These are phyloP conservation scores for Penicillium simplicissimum DNA, from an alignment of 495 filamentous ascomycete species.

Conservation along the genomic window DNA sequence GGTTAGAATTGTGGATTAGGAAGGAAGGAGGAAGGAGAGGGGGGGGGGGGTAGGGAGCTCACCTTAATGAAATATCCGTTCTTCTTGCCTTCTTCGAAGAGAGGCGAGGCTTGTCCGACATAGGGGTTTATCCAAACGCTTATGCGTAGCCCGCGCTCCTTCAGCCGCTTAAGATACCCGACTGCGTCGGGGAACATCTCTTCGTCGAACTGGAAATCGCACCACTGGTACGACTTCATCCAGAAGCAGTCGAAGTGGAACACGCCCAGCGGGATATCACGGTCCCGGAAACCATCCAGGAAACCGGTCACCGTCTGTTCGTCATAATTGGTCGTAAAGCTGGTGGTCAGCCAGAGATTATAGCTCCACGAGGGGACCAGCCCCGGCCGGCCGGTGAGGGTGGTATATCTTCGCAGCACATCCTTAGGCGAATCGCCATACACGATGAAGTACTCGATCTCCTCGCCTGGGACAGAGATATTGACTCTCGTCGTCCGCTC, in stretches of 20 bases:
- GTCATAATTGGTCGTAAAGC: slow-evolving; percentile 70
- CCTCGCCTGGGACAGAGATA: slow-evolving; percentile 61
- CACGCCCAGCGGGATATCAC: slow-evolving; percentile 65
- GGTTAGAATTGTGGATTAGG: neutral
- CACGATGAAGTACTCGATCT: slow-evolving; percentile 62
- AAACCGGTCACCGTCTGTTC: slow-evolving; percentile 66
- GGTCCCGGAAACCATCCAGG: slow-evolving; percentile 65
- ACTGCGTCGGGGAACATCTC: slow-evolving; percentile 69
- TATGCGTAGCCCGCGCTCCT: slow-evolving; percentile 60
- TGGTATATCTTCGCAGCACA: slow-evolving; percentile 61
- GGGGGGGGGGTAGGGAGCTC: neutral
- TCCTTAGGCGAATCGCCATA: slow-evolving; percentile 69
- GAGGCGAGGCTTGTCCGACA: slow-evolving; percentile 63
- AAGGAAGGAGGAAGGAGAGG: neutral
- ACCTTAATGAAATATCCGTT: slow-evolving; percentile 69
- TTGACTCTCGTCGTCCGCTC: slow-evolving; percentile 66
- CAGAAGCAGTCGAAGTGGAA: slow-evolving; percentile 76
- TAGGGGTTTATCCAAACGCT: slow-evolving; percentile 76
- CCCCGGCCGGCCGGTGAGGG: slow-evolving; percentile 60
- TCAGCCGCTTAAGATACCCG: slow-evolving; percentile 63
- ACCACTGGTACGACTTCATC: slow-evolving; percentile 69
- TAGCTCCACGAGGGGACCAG: slow-evolving; percentile 68
- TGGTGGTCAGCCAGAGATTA: slow-evolving; percentile 70
- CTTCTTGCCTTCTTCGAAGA: slow-evolving; percentile 63
- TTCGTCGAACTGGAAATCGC: slow-evolving; percentile 68